Evolutionary conservation across 805 yeast genomes (phyloP).

Genomic region (Jamesozyma gamospora): DNA sequence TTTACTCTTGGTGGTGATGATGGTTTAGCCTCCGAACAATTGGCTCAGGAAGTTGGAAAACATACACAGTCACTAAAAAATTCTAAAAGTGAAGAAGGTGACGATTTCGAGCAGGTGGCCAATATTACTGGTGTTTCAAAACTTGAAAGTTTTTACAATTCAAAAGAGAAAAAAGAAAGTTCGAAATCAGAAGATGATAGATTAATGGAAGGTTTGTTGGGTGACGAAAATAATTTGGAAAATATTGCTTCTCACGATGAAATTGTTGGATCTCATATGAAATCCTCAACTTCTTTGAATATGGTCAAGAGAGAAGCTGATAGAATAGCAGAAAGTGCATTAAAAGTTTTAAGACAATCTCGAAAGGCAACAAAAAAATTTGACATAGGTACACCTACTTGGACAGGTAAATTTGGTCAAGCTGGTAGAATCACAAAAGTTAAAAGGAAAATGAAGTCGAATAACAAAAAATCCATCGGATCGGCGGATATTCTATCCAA

Average conservation of each 20-base stretch:
- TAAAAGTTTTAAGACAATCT: constrained; percentile 51
- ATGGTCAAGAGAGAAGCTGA: constrained; percentile 52
- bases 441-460: neutral
- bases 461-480: constrained; percentile 5
- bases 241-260: constrained; percentile 73
- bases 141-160: constrained; percentile 53
- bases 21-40: constrained; percentile 31
- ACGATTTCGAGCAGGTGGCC: constrained; percentile 59
- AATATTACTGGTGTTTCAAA: constrained; percentile 63
- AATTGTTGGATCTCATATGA: constrained; percentile 42
- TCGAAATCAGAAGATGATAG: constrained; percentile 45
- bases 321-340: constrained; percentile 43
- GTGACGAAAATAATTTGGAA: constrained; percentile 55
- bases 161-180: constrained; percentile 34
- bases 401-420: constrained; percentile 88
- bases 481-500: constrained; percentile 22
- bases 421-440: constrained; percentile 51
- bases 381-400: constrained; percentile 77
- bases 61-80: constrained; percentile 35
- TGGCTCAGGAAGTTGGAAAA: constrained; percentile 49
- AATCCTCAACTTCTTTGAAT: constrained; percentile 20
- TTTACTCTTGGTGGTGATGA: constrained; percentile 69
- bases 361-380: constrained; percentile 31
- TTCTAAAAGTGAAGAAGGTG: constrained; percentile 37
- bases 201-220: constrained; percentile 66